Base-by-base conservation (phyloP, 2,329 filamentous ascomycete species). In the Waltergamsia citrina region DNA sequence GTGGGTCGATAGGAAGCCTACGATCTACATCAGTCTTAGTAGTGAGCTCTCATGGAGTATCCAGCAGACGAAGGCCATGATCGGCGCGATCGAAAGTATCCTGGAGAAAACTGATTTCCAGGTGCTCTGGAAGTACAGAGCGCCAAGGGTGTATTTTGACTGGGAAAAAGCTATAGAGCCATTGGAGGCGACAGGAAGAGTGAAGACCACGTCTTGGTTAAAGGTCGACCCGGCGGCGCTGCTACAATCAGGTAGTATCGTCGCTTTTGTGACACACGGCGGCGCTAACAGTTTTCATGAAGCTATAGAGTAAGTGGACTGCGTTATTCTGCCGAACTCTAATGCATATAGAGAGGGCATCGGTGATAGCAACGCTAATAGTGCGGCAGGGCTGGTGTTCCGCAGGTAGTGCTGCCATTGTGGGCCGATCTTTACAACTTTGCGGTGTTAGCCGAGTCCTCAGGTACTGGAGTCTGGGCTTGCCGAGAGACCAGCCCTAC, bases 351-450 rank as follows among this genome's bases (percentile, higher is more conserved):
- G n/a, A n/a, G 22, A 30, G 7, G 30, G 22, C 23, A 26, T 32
- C 7, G 26, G 31, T 37, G 37, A 29, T 5, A 35, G 11, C 12
- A 19, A 25, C 23, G n/a, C 9, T n/a, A 9, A 25, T 9, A 9
- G n/a, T 25, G 24, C 19, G 6, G n/a, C 18, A 65, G 62, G 12
- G 52, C 53, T 15, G 63, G 63, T 4, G 48, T 62, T 9, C 59
- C 63, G 3, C 64, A 67, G 32, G 39, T 67, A 7, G 41, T 66
- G 4, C 45, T 68, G 2, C 63, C 64, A 0, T 41, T 54, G 5
- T 67, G 64, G 64, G 46, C 56, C 3, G 64, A 67, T 33, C 53
- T 54, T 0, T 62, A 62, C 38, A 59, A 65, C 34, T 65, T 54
- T 36, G 61, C 63, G 7, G 47, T 45, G 9, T 50, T 56, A 3